Percentiles rank a stretch among this genome's conserved stretches.
Evolutionary conservation across 1,284 basidiomycete species (phyloP).

Genomic region (Gymnopus androsaceus): DNA sequence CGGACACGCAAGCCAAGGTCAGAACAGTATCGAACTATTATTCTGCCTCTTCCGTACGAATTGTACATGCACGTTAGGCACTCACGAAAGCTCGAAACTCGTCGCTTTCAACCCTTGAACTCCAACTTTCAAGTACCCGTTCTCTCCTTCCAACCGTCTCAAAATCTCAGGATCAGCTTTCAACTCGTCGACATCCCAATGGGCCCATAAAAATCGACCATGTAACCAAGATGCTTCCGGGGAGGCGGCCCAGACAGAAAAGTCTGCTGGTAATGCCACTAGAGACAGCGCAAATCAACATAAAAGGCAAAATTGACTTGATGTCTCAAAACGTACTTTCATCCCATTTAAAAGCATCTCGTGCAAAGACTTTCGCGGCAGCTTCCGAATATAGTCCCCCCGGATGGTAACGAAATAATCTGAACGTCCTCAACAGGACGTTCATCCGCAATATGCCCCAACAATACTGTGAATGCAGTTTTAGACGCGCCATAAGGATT

Average conservation of each 20-base stretch:
- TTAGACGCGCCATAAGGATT: not conserved
- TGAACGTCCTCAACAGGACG: not conserved
- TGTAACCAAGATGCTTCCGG: not conserved
- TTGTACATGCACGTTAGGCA: too few relatives aligned
- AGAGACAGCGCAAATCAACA: not conserved
- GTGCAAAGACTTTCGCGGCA: not conserved
- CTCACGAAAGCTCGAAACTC: too few relatives aligned
- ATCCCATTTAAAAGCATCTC: not conserved
- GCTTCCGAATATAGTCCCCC: not conserved
- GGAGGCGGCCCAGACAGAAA: not conserved
- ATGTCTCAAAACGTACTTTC: not conserved
- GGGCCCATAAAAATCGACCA: not conserved
- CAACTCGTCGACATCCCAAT: slow-evolving; percentile 2
- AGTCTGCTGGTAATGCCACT: not conserved
- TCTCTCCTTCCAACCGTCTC: not conserved
- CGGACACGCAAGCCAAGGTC: too few relatives aligned
- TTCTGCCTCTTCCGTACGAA: too few relatives aligned
- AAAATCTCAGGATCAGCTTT: not conserved
- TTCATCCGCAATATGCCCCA: slow-evolving; percentile 3
- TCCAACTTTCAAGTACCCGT: not conserved
- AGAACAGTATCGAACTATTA: too few relatives aligned
- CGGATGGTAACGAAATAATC: slow-evolving; percentile 1
- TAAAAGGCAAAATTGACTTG: not conserved
- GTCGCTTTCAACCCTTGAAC: not conserved
- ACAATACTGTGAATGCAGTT: not conserved